phyloP scores from a whole-genome alignment of 495 filamentous ascomycete genomes.

The Aspergillus olivimuriae region DNA sequence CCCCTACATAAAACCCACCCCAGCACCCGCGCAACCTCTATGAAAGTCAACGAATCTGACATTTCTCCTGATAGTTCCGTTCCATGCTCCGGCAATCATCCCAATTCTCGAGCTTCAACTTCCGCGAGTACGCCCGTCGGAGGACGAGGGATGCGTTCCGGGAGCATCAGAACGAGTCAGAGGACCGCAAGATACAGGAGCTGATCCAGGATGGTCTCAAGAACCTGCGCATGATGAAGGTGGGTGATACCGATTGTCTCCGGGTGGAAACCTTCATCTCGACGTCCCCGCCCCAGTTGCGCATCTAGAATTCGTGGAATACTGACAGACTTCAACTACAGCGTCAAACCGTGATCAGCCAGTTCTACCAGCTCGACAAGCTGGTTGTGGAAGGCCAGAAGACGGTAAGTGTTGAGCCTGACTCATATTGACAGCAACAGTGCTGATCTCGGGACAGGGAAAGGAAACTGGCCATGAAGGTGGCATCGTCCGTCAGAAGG shows the following conservation, averaged over 20 bases:
- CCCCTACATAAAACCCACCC: no score
- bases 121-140: constrained; percentile 90
- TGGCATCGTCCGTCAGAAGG: constrained; percentile 72
- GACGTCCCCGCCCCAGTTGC: neutral
- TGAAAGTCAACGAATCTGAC: neutral
- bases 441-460: constrained; percentile 43
- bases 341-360: constrained; percentile 91
- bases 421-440: neutral
- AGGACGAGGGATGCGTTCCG: constrained; percentile 84
- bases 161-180: constrained; percentile 59
- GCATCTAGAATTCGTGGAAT: neutral
- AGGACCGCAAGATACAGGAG: constrained; percentile 78
- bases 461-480: constrained; percentile 67
- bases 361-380: constrained; percentile 88
- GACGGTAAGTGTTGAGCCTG: constrained; percentile 30
- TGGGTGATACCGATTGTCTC: constrained; percentile 36
- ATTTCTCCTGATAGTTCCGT: constrained; percentile 59
- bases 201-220: constrained; percentile 82
- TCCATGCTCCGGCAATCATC: constrained; percentile 80
- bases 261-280: neutral
- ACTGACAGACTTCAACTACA: constrained; percentile 32
- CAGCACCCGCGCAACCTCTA: neutral
- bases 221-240: constrained; percentile 88
- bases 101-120: constrained; percentile 92
- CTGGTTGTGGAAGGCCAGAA: constrained; percentile 90